A percentile compares a stretch with the other conserved stretches of the same genome.
These are phyloP conservation scores for Cyclotella cryptica DNA, from an alignment of 108 stramenopile genomes.

Conservation along the genomic window DNA sequence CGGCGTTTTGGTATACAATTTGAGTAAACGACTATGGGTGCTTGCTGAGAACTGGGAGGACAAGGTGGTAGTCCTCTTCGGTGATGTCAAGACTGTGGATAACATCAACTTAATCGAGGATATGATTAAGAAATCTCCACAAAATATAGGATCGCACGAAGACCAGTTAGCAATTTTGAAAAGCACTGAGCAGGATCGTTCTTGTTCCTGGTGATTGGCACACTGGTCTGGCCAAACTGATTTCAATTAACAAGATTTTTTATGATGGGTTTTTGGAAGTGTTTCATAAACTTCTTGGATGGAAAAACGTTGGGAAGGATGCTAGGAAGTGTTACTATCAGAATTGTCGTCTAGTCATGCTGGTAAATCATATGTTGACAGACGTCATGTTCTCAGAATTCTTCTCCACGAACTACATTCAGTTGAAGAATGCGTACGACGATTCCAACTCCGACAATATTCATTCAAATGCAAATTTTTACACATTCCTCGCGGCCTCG, in stretches of 20 bases:
- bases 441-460: not conserved
- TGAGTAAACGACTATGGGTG: not conserved
- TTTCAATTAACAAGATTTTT: not conserved
- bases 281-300: not conserved
- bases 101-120: not conserved
- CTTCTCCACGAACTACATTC: not conserved
- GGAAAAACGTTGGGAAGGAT: slow-evolving; percentile 19
- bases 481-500: not conserved
- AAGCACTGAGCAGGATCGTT: not conserved
- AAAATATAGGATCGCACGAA: not conserved
- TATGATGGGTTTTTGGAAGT: not conserved
- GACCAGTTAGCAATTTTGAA: not conserved
- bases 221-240: not conserved
- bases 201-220: slow-evolving; percentile 19
- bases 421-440: not conserved
- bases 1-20: not conserved
- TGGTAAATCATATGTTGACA: not conserved
- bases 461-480: not conserved
- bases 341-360: not conserved
- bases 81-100: slow-evolving; percentile 13
- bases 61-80: not conserved
- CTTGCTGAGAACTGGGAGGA: not conserved
- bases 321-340: slow-evolving; percentile 14
- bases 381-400: not conserved
- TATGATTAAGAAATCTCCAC: not conserved